These are phyloP conservation scores for Paraglomus occultum DNA, from an alignment of 192 early-diverging fungal species.

Conservation along the genomic window DNA sequence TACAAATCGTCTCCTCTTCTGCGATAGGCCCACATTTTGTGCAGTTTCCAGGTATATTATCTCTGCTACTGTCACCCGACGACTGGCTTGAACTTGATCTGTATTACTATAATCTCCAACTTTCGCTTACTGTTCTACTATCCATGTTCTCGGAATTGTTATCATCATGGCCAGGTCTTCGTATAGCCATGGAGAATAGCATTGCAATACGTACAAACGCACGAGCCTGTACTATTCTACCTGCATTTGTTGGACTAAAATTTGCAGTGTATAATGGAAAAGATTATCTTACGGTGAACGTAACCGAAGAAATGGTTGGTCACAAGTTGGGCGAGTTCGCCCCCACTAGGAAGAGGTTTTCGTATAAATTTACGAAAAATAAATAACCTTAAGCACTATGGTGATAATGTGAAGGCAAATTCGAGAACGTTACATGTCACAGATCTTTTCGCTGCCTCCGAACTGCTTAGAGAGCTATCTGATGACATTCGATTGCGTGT, in stretches of 20 bases:
- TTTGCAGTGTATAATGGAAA: slow-evolving; percentile 96
- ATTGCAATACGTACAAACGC: slow-evolving; percentile 72
- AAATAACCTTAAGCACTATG: too few relatives aligned
- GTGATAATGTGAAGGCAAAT: too few relatives aligned
- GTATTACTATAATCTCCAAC: background rate
- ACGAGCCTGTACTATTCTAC: slow-evolving; percentile 85
- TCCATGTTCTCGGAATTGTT: slow-evolving; percentile 37
- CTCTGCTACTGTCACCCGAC: too few relatives aligned
- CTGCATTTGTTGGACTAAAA: slow-evolving; percentile 82
- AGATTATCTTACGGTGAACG: slow-evolving; percentile 73
- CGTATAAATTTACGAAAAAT: slow-evolving; percentile 76
- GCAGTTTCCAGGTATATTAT: slow-evolving; percentile 35
- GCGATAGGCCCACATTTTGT: slow-evolving; percentile 45
- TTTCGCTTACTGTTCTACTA: background rate
- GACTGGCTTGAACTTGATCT: background rate
- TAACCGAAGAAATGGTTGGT: slow-evolving; percentile 93
- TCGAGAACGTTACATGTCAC: too few relatives aligned
- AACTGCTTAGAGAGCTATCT: too few relatives aligned
- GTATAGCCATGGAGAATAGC: slow-evolving; percentile 55
- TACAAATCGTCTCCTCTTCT: background rate
- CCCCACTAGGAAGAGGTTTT: slow-evolving; percentile 81
- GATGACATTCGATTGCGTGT: too few relatives aligned
- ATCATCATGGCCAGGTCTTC: slow-evolving; percentile 57
- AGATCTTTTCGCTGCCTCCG: too few relatives aligned
- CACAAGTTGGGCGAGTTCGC: slow-evolving; percentile 95